These are phyloP conservation scores for Sclerospora graminicola DNA, from an alignment of 352 stramenopile species.

Conservation along the genomic window DNA sequence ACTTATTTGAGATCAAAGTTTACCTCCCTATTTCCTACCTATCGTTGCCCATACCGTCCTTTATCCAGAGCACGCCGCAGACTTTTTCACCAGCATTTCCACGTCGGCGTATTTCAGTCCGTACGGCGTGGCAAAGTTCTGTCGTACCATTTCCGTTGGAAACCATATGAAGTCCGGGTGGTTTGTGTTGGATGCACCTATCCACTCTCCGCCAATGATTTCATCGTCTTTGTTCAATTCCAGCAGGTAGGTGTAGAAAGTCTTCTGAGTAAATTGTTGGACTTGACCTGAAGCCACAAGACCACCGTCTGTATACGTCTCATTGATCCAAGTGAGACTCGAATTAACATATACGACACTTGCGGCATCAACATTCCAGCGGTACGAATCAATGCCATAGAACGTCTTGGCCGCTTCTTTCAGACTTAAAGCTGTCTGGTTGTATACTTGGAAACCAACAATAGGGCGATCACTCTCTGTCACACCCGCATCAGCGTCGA, in stretches of 20 bases:
- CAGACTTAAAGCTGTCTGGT: constrained; percentile 23
- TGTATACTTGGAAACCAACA: constrained; percentile 33
- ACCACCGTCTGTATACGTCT: constrained; percentile 27
- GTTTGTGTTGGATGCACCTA: constrained; percentile 20
- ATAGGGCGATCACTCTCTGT: constrained; percentile 65
- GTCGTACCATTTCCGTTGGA: constrained; percentile 12
- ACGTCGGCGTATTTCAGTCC: constrained; percentile 21
- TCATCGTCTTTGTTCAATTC: constrained; percentile 24
- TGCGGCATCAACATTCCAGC: constrained; percentile 35
- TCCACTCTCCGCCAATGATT: constrained; percentile 39
- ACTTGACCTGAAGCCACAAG: constrained; percentile 18
- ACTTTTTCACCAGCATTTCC: constrained; percentile 17
- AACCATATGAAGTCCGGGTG: constrained; percentile 42
- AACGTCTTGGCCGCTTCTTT: constrained; percentile 21
- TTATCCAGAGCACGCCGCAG: constrained; percentile 17
- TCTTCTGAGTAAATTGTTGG: constrained; percentile 11
- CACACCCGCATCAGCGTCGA: constrained; percentile 20
- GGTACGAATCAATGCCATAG: constrained; percentile 32
- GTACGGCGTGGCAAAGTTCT: constrained; percentile 9
- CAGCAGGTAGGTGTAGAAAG: constrained; percentile 33
- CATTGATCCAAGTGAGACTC: constrained; percentile 33
- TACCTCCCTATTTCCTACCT: no score
- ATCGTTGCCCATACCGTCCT: no score
- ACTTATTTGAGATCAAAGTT: no score
- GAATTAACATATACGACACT: constrained; percentile 35